Evolutionary conservation across 1,284 basidiomycete species (phyloP).

Genomic region (Pseudozyma thailandica): DNA sequence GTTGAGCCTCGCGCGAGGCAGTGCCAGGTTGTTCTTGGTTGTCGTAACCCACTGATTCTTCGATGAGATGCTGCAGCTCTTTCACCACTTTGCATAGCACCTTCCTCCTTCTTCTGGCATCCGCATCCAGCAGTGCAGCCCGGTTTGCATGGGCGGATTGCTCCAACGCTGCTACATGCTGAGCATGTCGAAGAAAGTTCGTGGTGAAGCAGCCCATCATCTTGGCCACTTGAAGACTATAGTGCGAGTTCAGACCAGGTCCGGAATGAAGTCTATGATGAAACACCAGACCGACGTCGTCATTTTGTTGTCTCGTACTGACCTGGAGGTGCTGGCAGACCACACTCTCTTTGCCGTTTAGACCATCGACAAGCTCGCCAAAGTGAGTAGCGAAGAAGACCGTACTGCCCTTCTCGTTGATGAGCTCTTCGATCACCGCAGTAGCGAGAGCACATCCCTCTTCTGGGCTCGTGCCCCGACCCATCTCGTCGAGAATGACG

Average conservation of each 20-base stretch:
- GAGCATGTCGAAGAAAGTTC: constrained; percentile 24
- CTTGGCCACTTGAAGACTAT: constrained; percentile 47
- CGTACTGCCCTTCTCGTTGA: constrained; percentile 75
- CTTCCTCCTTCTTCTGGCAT: constrained; percentile 16
- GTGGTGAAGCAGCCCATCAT: constrained; percentile 40
- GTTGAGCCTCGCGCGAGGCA: neutral
- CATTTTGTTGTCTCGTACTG: constrained; percentile 11
- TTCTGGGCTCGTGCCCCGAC: constrained; percentile 82
- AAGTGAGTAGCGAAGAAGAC: constrained; percentile 88
- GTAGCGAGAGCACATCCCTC: constrained; percentile 91
- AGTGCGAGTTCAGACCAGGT: constrained; percentile 35
- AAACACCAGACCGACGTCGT: constrained; percentile 29
- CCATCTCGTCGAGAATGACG: constrained; percentile 89
- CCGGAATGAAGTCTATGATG: constrained; percentile 39
- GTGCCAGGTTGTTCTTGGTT: neutral
- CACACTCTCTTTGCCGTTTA: constrained; percentile 31
- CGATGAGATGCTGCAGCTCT: constrained; percentile 10
- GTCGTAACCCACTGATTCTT: neutral
- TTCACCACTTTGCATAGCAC: constrained; percentile 17
- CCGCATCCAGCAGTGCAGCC: neutral
- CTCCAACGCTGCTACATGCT: constrained; percentile 21
- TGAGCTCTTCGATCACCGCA: constrained; percentile 88
- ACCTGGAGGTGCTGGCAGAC: constrained; percentile 39
- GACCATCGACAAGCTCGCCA: constrained; percentile 44
- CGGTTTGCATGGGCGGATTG: constrained; percentile 3